Conservation (phyloP, 352 stramenopile genomes). For the Phytophthora melonis region DNA sequence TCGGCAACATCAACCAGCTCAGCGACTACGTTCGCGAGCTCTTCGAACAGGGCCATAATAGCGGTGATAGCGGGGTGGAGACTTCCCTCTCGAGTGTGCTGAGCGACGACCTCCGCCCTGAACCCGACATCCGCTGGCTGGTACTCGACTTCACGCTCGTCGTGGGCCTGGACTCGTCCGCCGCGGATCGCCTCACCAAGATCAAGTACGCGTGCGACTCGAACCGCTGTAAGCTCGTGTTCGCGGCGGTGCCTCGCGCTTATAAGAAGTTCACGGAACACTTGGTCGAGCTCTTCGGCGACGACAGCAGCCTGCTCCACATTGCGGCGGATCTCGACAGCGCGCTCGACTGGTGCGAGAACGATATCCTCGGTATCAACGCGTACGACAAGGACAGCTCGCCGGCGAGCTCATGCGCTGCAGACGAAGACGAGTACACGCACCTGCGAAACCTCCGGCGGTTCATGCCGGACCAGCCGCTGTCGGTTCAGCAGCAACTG, state of each 20-base stretch:
- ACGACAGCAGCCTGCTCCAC: constrained; percentile 54
- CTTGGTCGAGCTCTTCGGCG: constrained; percentile 63
- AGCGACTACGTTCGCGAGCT: constrained; percentile 88
- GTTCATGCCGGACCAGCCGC: constrained; percentile 75
- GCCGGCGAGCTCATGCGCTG: constrained; percentile 23
- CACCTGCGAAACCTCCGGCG: constrained; percentile 68
- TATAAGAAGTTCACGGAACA: constrained; percentile 75
- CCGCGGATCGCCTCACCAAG: constrained; percentile 78
- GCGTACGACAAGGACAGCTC: constrained; percentile 22
- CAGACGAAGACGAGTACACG: constrained; percentile 60
- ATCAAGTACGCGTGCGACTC: constrained; percentile 82
- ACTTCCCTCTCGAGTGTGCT: constrained; percentile 28
- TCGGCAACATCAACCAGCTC: constrained; percentile 92
- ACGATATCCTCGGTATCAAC: constrained; percentile 61
- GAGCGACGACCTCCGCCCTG: constrained; percentile 24
- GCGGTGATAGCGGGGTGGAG: constrained; percentile 5
- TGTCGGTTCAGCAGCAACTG: constrained; percentile 66
- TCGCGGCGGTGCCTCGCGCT: constrained; percentile 66
- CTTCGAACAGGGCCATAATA: constrained; percentile 47
- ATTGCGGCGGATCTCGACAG: constrained; percentile 69
- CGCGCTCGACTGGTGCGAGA: constrained; percentile 78
- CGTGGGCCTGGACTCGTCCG: constrained; percentile 90
- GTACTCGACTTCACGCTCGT: constrained; percentile 95
- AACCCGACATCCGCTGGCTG: constrained; percentile 56
- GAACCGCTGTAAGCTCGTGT: constrained; percentile 72